These are phyloP conservation scores for Claviceps sorghi DNA, from an alignment of 2,329 filamentous ascomycete species.

Conservation along the genomic window DNA sequence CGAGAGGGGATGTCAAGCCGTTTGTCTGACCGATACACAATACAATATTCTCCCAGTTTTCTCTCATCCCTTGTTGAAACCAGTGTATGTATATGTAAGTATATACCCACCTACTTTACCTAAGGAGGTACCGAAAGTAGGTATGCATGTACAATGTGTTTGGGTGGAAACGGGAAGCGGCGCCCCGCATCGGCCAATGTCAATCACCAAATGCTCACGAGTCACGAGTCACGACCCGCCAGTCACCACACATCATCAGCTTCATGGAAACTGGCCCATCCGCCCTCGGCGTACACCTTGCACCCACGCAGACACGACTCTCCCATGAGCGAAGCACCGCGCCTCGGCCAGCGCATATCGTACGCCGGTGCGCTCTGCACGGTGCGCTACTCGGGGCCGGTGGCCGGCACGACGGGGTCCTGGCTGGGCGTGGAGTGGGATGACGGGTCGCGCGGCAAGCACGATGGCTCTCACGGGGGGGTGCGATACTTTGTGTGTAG, in stretches of 20 bases:
- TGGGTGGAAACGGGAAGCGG: neutral
- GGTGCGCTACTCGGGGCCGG: conserved; percentile 64
- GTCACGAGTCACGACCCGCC: neutral
- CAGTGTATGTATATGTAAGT: too few relatives aligned
- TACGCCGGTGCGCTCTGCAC: conserved; percentile 69
- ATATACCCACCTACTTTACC: too few relatives aligned
- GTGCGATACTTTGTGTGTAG: conserved; percentile 72
- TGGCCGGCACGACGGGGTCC: conserved; percentile 58
- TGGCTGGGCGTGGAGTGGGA: conserved; percentile 99
- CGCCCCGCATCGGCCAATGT: neutral
- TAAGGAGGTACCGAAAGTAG: too few relatives aligned
- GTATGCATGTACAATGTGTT: neutral
- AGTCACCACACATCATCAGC: neutral
- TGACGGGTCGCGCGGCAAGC: conserved; percentile 71
- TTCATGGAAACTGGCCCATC: neutral
- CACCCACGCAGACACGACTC: neutral
- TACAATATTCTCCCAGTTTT: neutral
- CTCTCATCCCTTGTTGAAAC: too few relatives aligned
- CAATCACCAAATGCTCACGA: neutral
- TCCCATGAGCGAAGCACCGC: conserved; percentile 25
- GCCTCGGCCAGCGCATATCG: conserved; percentile 62
- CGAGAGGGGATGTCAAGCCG: too few relatives aligned
- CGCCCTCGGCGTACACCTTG: neutral
- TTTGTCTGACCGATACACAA: too few relatives aligned
- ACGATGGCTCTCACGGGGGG: conserved; percentile 71